Base-by-base conservation (phyloP, 495 filamentous ascomycete species). In the Eremomyces bilateralis region DNA sequence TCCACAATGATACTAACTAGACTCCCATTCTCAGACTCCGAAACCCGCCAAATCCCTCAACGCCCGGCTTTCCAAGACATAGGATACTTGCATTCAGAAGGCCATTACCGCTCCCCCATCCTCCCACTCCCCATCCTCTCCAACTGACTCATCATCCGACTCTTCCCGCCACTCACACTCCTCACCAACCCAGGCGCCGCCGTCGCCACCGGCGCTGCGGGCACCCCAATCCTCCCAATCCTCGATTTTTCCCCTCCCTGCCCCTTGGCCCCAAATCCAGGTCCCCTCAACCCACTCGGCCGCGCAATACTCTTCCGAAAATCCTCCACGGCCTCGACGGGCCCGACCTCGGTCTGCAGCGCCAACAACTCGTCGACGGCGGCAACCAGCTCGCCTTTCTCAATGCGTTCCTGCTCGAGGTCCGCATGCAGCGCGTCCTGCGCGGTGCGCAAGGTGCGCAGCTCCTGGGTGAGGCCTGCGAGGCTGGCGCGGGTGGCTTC, bases 361-460 rank as follows among this genome's bases (percentile, higher is more conserved):
- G 59, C 53, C 44, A 73, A 76, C 73, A 95, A 68, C 53, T 94
- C 83, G 47, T 95, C 88, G 1, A 88, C 83, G 0, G 82, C 73
- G 31, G 71, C 67, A n/a, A 97, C 83, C 29, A 97, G 61, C 44
- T 93, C 83, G 22, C 82, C 82, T 54, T 93, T 97, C 57, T 97
- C 88, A 15, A 77, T 64, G 2, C 85, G 65, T 54, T 94, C 90
- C 20, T 65, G 60, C 48, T 88, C 71, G 13, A 82, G 55, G 20
- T 80, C 62, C 15, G 55, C 46, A 15, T 71, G 58, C 4, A 91
- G 57, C 10, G 67, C 62, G 4, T 64, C 63, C 36, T 79, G 74
- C 34, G 81, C 71, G 0, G 57, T 52, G 47, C 71, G 69, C 21
- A 88, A 53, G 17, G 64, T 65, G 13, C 54, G 54, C 40, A 90